Evolutionary conservation across 2,329 filamentous ascomycete genomes (phyloP).

Genomic region (Arthroderma uncinatum): DNA sequence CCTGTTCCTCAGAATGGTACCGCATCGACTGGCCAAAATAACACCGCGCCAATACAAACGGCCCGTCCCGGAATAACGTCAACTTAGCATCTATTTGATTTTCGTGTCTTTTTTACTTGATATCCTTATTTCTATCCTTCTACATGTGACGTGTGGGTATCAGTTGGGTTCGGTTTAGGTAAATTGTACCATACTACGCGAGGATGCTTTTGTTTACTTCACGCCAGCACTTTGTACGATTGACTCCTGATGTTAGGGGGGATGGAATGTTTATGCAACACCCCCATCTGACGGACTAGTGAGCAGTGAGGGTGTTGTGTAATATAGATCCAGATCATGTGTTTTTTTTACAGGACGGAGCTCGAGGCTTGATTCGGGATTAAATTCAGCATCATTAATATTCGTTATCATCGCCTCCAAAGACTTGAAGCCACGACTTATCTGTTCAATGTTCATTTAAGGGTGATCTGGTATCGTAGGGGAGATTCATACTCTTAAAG

Average conservation of each 20-base stretch:
- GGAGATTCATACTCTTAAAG: background rate
- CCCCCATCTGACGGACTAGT: background rate
- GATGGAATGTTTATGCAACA: background rate
- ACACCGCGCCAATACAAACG: background rate
- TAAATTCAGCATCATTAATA: background rate
- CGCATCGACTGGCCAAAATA: background rate
- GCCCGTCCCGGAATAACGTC: background rate
- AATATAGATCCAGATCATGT: background rate
- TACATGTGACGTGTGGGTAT: background rate
- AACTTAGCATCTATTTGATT: background rate
- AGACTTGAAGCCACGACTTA: background rate
- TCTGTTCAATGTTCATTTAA: background rate
- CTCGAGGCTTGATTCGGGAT: background rate
- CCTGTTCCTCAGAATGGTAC: background rate
- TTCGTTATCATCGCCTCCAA: background rate
- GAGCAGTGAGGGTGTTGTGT: background rate
- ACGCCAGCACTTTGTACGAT: background rate
- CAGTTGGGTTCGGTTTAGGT: background rate
- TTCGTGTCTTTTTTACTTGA: background rate
- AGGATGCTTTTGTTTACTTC: background rate
- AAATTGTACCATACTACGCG: slow-evolving; percentile 3
- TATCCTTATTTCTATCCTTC: background rate
- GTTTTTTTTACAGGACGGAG: background rate
- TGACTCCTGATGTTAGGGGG: background rate
- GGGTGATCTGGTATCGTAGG: no score